These are phyloP conservation scores for Teunomyces pallodes DNA, from an alignment of 805 yeast genomes.

Conservation along the genomic window DNA sequence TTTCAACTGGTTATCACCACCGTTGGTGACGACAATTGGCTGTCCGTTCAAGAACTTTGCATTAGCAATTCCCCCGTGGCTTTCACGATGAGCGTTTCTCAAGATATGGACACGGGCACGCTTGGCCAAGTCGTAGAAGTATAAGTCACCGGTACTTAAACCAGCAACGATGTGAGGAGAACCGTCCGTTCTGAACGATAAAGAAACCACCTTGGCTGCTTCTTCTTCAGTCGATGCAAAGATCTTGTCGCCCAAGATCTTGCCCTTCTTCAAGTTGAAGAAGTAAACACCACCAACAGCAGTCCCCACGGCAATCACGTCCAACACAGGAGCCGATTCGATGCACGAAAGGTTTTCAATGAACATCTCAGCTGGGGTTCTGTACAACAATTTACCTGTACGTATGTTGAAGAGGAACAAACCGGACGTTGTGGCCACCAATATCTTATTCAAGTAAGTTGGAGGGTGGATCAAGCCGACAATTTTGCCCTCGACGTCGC, in stretches of 20 bases:
- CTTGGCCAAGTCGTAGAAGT: conserved; percentile 77
- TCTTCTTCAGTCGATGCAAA: conserved; percentile 40
- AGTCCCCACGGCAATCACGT: conserved; percentile 76
- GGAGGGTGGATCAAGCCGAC: conserved; percentile 78
- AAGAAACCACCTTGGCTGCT: conserved; percentile 48
- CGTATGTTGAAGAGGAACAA: conserved; percentile 69
- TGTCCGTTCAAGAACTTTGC: conserved; percentile 84
- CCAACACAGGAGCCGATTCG: conserved; percentile 84
- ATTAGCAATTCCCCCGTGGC: conserved; percentile 73
- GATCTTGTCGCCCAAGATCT: conserved; percentile 46
- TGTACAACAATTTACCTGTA: conserved; percentile 68
- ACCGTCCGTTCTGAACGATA: conserved; percentile 92
- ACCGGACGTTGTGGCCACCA: conserved; percentile 70
- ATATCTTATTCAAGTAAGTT: conserved; percentile 86
- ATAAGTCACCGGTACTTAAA: conserved; percentile 74
- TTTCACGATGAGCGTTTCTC: conserved; percentile 68
- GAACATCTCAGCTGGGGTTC: conserved; percentile 48
- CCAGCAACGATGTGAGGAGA: conserved; percentile 80
- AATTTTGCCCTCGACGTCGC: conserved; percentile 67
- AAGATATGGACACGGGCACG: conserved; percentile 73
- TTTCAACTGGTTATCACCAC: conserved; percentile 85
- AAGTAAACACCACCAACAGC: conserved; percentile 62
- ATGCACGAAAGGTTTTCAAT: conserved; percentile 57
- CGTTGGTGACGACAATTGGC: conserved; percentile 83
- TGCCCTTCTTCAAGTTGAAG: conserved; percentile 67